Base-by-base conservation (phyloP, 202 grass and related monocot genomes). In the Cymbopogon flexuosus region DNA sequence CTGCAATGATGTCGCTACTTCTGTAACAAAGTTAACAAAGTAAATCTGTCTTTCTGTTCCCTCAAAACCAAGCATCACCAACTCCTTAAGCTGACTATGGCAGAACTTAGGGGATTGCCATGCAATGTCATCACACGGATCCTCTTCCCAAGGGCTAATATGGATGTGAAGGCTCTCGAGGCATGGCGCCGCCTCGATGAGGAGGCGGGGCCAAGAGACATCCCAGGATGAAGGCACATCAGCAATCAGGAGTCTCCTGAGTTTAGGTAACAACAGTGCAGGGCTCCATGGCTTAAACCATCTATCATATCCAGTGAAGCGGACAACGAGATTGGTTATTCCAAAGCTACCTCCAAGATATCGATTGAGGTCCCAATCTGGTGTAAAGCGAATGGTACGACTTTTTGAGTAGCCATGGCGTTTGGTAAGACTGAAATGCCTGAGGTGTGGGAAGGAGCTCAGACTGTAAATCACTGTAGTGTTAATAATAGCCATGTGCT, bases 171-270 rank as follows among this genome's bases (percentile, higher is more conserved):
- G 73, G 35, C 19, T 76, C 34, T 76, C 73, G 1, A 76, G 73
- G 35, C 54, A 76, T 27, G 73, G 73, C 5, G 54, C 54, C 0
- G 35, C 21, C 12, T 61, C 35, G 1, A 61, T 23, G 35, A 76
- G 52, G 33, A 76, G 52, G 35, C 34, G 73, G 21, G 56, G 73
- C 35, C 73, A 76, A 59, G 73, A 76, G 5, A 61, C 34, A 61
- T 76, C 73, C 73, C 73, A 60, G 35, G 34, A 61, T 27, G 73
- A 76, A 61, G 73, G 73, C 19, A 76, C 54, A 61, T 61, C 73
- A 15, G 54, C 73, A 18, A 76, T 18, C 21, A 76, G 73, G 23
- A 76, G 54, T 35, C 73, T 76, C 54, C 35, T 76, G 19, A 76
- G 54, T 42, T 76, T 76, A 61, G 73, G 35, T 0, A 41, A 61